Evolutionary conservation across 192 early-diverging fungal species (phyloP).

Genomic region (Linnemannia hyalina): DNA sequence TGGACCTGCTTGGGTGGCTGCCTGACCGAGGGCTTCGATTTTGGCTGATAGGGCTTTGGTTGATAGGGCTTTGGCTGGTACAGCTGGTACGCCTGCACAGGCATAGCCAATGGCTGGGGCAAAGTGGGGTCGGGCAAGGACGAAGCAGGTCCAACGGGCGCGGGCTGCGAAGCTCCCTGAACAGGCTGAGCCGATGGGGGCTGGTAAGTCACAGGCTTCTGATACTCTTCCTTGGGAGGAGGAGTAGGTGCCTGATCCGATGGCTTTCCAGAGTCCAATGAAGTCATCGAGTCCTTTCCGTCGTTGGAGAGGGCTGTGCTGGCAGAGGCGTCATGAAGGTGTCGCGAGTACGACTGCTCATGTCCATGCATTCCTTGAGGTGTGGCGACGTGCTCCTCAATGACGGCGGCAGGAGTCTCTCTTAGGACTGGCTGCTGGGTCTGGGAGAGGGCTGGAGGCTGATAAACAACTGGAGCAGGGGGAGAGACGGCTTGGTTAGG

Average conservation of each 20-base stretch:
- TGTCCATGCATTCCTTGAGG: not conserved
- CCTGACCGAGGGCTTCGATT: slow-evolving; percentile 41
- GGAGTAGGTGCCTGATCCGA: slow-evolving; percentile 32
- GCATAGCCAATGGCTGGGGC: slow-evolving; percentile 35
- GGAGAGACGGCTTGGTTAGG: slow-evolving; percentile 8
- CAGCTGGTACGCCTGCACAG: slow-evolving; percentile 45
- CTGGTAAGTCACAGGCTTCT: slow-evolving; percentile 20
- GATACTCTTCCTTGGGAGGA: slow-evolving; percentile 34
- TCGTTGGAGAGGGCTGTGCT: slow-evolving; percentile 18
- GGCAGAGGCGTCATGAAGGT: slow-evolving; percentile 32
- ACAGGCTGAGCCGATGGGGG: not conserved
- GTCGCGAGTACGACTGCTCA: slow-evolving; percentile 2
- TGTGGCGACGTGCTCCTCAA: not conserved
- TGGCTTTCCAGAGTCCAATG: slow-evolving; percentile 19
- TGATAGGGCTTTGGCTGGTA: slow-evolving; percentile 51
- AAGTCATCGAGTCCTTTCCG: slow-evolving; percentile 34
- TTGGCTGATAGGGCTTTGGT: slow-evolving; percentile 53
- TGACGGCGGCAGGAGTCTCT: not conserved
- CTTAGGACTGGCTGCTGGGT: not conserved
- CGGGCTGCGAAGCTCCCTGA: not conserved
- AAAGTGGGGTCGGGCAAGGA: slow-evolving; percentile 28
- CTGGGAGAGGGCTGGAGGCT: slow-evolving; percentile 8
- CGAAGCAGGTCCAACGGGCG: not conserved
- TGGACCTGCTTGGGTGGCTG: not conserved
- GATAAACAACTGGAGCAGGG: slow-evolving; percentile 27